Evolutionary conservation across 352 stramenopile species (phyloP).

Genomic region (Phytophthora cactorum): DNA sequence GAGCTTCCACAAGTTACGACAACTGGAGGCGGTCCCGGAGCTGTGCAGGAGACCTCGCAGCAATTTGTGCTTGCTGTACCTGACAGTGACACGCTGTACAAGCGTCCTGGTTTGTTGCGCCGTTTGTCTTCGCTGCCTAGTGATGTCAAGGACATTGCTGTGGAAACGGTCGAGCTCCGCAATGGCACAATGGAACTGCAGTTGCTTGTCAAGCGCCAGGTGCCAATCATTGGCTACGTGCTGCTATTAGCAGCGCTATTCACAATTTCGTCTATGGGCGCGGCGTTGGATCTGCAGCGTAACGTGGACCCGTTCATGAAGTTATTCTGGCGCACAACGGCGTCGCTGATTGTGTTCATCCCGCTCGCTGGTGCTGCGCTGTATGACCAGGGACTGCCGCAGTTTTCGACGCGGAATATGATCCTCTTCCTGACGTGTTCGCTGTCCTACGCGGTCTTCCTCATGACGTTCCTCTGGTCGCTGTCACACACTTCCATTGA

Average conservation of each 20-base stretch:
- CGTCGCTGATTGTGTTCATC: constrained; percentile 74
- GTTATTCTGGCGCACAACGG: constrained; percentile 82
- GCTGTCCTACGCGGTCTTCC: constrained; percentile 75
- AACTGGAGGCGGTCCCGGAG: constrained; percentile 33
- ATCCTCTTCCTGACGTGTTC: constrained; percentile 75
- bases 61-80: constrained; percentile 84
- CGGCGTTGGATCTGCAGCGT: constrained; percentile 72
- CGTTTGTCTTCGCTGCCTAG: constrained; percentile 68
- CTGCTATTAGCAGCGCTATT: constrained; percentile 72
- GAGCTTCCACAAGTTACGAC: constrained; percentile 64
- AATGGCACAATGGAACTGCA: constrained; percentile 74
- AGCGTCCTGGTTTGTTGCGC: constrained; percentile 61
- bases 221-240: constrained; percentile 80
- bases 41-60: constrained; percentile 41
- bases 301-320: constrained; percentile 85
- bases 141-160: constrained; percentile 71
- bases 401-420: constrained; percentile 62
- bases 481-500: constrained; percentile 80
- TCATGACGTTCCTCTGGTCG: constrained; percentile 85
- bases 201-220: constrained; percentile 75
- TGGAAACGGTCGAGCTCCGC: constrained; percentile 76
- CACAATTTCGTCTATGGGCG: constrained; percentile 80
- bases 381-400: constrained; percentile 61
- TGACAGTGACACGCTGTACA: constrained; percentile 59
- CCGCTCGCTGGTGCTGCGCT: constrained; percentile 62